Evolutionary conservation across 768 basidiomycete species (phyloP).

Genomic region (Termitomyces titanicus): DNA sequence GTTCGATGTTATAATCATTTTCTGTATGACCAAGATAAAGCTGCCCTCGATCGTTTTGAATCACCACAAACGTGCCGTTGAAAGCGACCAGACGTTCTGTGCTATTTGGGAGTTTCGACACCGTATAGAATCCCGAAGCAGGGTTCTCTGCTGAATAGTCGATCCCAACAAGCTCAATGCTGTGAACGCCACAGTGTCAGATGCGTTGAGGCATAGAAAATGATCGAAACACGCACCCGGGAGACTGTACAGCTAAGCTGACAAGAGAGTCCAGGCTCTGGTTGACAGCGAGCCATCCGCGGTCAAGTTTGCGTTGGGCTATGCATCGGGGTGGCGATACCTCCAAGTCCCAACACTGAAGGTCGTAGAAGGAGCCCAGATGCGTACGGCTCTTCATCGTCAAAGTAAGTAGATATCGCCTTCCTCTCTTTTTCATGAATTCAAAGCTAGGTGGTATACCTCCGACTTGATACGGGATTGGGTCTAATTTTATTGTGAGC

Average conservation of each 20-base stretch:
- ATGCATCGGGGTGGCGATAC: conserved; percentile 32
- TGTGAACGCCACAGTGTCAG: conserved; percentile 13
- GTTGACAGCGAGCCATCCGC: conserved; percentile 47
- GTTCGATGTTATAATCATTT: conserved; percentile 28
- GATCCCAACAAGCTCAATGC: conserved; percentile 41
- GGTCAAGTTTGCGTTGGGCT: conserved; percentile 33
- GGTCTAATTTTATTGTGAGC: conserved; percentile 16
- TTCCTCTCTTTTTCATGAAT: conserved; percentile 41
- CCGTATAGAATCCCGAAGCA: conserved; percentile 31
- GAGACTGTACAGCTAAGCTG: conserved; percentile 39
- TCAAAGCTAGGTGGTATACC: conserved; percentile 35
- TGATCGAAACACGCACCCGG: conserved; percentile 26
- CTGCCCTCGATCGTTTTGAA: conserved; percentile 26
- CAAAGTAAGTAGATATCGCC: conserved; percentile 46
- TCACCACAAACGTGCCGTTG: conserved; percentile 33
- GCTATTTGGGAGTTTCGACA: conserved; percentile 26
- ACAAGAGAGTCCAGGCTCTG: conserved; percentile 28
- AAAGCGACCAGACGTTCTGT: conserved; percentile 29
- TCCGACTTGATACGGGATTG: conserved; percentile 25
- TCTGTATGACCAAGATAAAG: conserved; percentile 29
- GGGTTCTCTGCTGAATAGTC: conserved; percentile 31
- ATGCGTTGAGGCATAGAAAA: background rate
- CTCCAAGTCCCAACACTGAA: conserved; percentile 59
- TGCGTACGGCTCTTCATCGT: conserved; percentile 17
- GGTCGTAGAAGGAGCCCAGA: conserved; percentile 23